These are phyloP conservation scores for Ceratocystiopsis brevicomis DNA, from an alignment of 2,329 filamentous ascomycete species.

Conservation along the genomic window DNA sequence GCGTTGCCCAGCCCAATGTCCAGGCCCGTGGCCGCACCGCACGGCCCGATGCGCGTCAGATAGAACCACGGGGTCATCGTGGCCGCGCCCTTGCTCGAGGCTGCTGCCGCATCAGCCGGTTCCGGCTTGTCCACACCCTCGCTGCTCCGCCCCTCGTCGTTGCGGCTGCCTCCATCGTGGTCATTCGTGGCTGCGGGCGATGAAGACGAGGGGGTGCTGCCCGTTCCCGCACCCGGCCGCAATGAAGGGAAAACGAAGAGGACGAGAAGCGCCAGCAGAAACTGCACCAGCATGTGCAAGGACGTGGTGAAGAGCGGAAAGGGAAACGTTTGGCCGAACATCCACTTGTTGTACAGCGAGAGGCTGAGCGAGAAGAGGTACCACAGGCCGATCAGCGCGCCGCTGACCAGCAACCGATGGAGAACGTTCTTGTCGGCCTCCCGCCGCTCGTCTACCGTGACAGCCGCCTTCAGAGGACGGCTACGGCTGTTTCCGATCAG, in stretches of 20 bases:
- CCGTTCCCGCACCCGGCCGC: slow-evolving; percentile 33
- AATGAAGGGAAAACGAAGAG: slow-evolving; percentile 69
- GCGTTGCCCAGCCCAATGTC: slow-evolving; percentile 95
- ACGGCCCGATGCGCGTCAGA: slow-evolving; percentile 75
- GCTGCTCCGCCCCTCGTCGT: slow-evolving; percentile 34
- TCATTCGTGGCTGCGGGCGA: too few relatives aligned
- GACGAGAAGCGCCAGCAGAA: slow-evolving; percentile 56
- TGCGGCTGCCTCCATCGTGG: slow-evolving; percentile 21
- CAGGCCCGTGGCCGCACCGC: slow-evolving; percentile 77
- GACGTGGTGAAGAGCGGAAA: slow-evolving; percentile 92
- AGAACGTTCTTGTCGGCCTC: slow-evolving; percentile 58
- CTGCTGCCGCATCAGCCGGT: slow-evolving; percentile 1
- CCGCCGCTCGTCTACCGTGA: slow-evolving; percentile 54
- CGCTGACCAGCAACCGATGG: slow-evolving; percentile 52
- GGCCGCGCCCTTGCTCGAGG: slow-evolving; percentile 23
- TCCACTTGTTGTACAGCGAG: slow-evolving; percentile 98
- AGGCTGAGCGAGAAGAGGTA: slow-evolving; percentile 83
- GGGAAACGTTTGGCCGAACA: slow-evolving; percentile 88
- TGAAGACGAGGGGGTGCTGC: not conserved
- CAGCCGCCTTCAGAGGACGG: slow-evolving; percentile 10
- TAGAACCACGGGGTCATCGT: slow-evolving; percentile 78
- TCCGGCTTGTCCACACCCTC: slow-evolving; percentile 24
- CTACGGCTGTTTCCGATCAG: not conserved
- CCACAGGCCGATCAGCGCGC: slow-evolving; percentile 71
- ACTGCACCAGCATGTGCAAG: slow-evolving; percentile 91